Base-by-base conservation (phyloP, 345 rosid genomes). In the Bruguiera sexangula region DNA sequence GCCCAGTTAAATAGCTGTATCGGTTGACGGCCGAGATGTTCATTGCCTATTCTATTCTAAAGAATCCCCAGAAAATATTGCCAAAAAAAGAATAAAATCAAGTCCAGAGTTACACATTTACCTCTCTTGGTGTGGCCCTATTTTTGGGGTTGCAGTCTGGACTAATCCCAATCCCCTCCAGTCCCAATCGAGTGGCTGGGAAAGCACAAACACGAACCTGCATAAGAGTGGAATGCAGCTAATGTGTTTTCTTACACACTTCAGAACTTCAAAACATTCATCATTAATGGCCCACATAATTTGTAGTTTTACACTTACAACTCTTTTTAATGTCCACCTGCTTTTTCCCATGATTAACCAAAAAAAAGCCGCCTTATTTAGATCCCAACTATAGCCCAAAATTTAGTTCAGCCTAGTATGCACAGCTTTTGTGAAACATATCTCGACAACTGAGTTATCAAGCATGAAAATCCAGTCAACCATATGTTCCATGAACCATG, bases 181-280 rank as follows among this genome's bases (percentile, higher is more conserved):
- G 69, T 67, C 87, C 88, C 69, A 92, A 39, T 60, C 65, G 76
- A 64, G 75, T 67, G 15, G 89, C 88, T 19, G 98, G 84, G 76
- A 95, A 95, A 66, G 99, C 96, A 83, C 98, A 95, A 37, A 90
- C 84, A 8, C 92, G 88, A 62, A 90, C 84, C 99, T 95, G 86
- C 59, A 64, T 0, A 32, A 64, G 6, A 20, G 66, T 22, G 6
- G n/a, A 55, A 60, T 39, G 57, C 53, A 62, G 60, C 29, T 24
- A 24, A 43, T 0, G 4, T 15, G 18, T 43, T 43, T 3, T 43
- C 50, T 43, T 0, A 43, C 50, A 43, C 16, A 15, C 50, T 43
- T 13, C 1, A 24, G 16, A 22, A 56, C 24, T 56, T 9, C 6
- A 15, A 56, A 56, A 56, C 15, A 56, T 21, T 56, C 50, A 56